Evolutionary conservation across 352 stramenopile genomes (phyloP).

Genomic region (Pythium rishiriense): DNA sequence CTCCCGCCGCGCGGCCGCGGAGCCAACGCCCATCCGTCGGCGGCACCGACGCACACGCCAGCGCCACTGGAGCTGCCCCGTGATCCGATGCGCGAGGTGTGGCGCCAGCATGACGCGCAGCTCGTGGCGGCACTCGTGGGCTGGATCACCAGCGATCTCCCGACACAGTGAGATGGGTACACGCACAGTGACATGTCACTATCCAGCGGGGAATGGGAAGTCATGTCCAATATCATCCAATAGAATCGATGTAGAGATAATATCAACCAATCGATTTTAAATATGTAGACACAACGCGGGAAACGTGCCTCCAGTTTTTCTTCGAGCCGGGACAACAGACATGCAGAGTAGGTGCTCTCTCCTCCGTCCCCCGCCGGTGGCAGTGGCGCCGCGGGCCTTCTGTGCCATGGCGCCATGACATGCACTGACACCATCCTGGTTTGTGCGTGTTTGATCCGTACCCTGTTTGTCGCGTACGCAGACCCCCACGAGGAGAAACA

Average conservation of each 20-base stretch:
- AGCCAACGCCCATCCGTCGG: neutral
- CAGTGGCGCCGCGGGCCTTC: neutral
- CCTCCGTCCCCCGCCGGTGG: neutral
- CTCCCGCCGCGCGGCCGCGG: constrained; percentile 21
- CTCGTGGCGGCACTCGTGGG: constrained; percentile 47
- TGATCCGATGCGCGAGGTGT: constrained; percentile 22
- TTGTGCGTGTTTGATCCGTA: neutral
- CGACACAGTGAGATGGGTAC: constrained; percentile 8
- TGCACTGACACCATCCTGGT: neutral
- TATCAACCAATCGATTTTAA: constrained; percentile 14
- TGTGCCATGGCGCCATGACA: neutral
- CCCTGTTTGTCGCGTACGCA: constrained; percentile 17
- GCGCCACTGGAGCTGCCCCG: constrained; percentile 6
- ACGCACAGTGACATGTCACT: constrained; percentile 4
- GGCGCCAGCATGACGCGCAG: constrained; percentile 48
- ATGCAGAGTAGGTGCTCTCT: constrained; percentile 21
- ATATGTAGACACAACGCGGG: neutral
- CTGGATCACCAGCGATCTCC: constrained; percentile 57
- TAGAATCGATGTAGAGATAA: neutral
- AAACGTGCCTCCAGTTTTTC: neutral
- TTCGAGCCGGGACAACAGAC: neutral
- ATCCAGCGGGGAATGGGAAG: neutral
- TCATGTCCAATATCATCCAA: neutral
- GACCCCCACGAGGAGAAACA: constrained; percentile 88
- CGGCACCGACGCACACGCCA: neutral